Conservation (phyloP, 179 eudicot species). For the Drosera spatulata region DNA sequence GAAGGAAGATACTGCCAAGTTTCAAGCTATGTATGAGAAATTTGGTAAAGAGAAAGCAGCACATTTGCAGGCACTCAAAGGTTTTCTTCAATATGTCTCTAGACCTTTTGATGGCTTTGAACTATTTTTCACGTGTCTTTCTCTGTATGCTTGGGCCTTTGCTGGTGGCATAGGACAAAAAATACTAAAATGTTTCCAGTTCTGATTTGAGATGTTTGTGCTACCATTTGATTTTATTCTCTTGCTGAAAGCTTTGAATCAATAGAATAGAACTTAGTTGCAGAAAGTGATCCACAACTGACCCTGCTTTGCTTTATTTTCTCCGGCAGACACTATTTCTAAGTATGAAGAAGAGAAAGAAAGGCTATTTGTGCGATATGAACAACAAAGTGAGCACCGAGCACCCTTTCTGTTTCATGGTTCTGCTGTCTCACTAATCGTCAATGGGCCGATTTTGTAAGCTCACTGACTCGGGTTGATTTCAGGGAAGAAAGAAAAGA, state of each 20-base stretch:
- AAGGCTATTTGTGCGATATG: slow-evolving; percentile 56
- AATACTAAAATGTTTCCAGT: no score
- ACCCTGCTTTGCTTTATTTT: neutral
- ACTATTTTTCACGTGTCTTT: no score
- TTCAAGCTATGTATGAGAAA: slow-evolving; percentile 60
- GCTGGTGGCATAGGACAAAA: no score
- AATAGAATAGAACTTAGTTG: no score
- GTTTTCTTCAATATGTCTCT: slow-evolving; percentile 14
- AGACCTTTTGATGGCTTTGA: no score
- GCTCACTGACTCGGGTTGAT: neutral
- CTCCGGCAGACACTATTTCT: slow-evolving; percentile 47
- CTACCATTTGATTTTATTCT: no score
- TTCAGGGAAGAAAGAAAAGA: slow-evolving; percentile 90
- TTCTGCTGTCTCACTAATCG: slow-evolving; percentile 1
- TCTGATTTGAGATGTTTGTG: no score
- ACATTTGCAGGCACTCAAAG: slow-evolving; percentile 73
- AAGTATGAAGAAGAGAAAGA: slow-evolving; percentile 89
- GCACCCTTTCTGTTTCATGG: neutral
- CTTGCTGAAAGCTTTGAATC: no score
- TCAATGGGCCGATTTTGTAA: no score
- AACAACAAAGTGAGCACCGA: slow-evolving; percentile 61
- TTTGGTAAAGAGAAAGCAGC: slow-evolving; percentile 68
- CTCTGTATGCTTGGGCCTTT: no score
- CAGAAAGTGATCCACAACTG: no score
- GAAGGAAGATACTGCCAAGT: slow-evolving; percentile 68